phyloP scores from a whole-genome alignment of 495 filamentous ascomycete species.

The Hypoxylon lienhwacheense region DNA sequence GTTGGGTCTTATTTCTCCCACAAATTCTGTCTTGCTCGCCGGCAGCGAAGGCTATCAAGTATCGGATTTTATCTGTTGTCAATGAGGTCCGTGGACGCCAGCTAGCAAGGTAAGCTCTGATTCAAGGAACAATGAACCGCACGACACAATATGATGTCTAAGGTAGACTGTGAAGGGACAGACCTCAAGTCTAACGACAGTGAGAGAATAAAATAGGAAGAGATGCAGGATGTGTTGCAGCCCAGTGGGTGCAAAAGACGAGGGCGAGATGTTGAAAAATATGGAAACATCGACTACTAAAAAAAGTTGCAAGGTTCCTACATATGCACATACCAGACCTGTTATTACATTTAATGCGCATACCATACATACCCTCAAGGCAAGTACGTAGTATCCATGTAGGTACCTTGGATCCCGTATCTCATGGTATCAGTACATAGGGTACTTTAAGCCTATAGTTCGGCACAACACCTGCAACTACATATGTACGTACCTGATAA shows the following conservation, averaged over 20 bases:
- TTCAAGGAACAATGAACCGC: constrained; percentile 2
- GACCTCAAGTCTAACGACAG: constrained; percentile 8
- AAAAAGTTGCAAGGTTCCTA: too few species aligned
- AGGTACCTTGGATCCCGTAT: neutral
- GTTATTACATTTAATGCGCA: constrained; percentile 32
- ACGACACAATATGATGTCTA: neutral
- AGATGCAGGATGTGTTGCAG: constrained; percentile 24
- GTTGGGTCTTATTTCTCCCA: neutral
- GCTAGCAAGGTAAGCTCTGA: constrained; percentile 11
- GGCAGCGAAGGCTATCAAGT: constrained; percentile 5
- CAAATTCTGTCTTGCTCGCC: constrained; percentile 8
- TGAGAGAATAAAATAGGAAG: constrained; percentile 3
- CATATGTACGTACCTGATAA: too few species aligned
- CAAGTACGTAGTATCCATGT: too few species aligned
- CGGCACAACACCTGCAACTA: too few species aligned
- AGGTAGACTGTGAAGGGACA: neutral
- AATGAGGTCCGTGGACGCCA: constrained; percentile 18
- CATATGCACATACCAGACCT: constrained; percentile 17
- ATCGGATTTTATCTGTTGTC: constrained; percentile 11
- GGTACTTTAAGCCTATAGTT: neutral
- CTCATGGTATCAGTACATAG: neutral
- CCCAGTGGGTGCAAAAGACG: constrained; percentile 29
- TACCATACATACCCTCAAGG: too few species aligned
- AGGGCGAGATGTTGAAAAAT: constrained; percentile 25
- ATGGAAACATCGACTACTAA: constrained; percentile 31